Evolutionary conservation across 139 green algal species (phyloP).

Genomic region (Haematococcus lacustris): DNA sequence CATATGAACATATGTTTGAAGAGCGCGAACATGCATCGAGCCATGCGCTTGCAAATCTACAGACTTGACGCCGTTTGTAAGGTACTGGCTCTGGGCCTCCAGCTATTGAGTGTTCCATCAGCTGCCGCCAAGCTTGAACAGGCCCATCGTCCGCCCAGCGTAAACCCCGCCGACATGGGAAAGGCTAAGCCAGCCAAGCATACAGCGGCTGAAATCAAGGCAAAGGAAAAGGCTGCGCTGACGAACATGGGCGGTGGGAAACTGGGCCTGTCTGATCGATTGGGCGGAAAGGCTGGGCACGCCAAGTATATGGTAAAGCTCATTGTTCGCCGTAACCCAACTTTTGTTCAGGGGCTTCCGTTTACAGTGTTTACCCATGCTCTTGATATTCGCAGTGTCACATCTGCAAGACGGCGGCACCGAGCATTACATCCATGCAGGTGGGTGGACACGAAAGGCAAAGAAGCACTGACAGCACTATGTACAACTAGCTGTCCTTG

Average conservation of each 20-base stretch:
- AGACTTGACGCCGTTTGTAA: too few relatives aligned
- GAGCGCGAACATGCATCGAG: too few relatives aligned
- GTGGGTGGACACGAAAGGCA: slow-evolving; percentile 39
- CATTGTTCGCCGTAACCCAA: neutral
- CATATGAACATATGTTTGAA: too few relatives aligned
- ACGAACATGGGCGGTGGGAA: slow-evolving; percentile 69
- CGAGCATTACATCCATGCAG: slow-evolving; percentile 70
- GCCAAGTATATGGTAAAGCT: slow-evolving; percentile 57
- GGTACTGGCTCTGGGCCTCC: too few relatives aligned
- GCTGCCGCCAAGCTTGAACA: too few relatives aligned
- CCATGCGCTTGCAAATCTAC: too few relatives aligned
- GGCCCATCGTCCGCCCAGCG: too few relatives aligned
- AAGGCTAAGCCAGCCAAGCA: slow-evolving; percentile 82
- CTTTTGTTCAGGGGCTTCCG: neutral
- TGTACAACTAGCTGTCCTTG: too few relatives aligned
- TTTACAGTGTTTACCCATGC: neutral
- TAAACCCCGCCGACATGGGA: too few relatives aligned
- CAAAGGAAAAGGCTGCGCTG: slow-evolving; percentile 55
- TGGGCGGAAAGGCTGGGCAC: slow-evolving; percentile 67
- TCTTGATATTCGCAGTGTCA: slow-evolving; percentile 19
- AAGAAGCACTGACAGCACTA: too few relatives aligned
- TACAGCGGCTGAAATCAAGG: slow-evolving; percentile 55
- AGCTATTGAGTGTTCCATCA: too few relatives aligned
- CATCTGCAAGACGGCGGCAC: slow-evolving; percentile 48
- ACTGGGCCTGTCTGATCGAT: slow-evolving; percentile 55